Evolutionary conservation across 345 rosid genomes (phyloP).

Genomic region (Dimocarpus longan): DNA sequence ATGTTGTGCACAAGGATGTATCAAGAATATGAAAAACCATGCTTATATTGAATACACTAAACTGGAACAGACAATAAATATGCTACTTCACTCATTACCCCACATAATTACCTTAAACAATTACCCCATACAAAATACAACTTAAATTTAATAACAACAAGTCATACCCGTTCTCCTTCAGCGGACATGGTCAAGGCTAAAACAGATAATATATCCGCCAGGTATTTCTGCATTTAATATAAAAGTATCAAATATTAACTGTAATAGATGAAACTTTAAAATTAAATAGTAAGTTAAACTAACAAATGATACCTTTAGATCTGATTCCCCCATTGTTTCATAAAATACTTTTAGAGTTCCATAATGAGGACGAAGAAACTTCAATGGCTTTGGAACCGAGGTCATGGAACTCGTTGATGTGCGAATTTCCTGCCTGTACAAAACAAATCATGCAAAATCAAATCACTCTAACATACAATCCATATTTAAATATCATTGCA

Average conservation of each 20-base stretch:
- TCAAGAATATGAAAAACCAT: neutral
- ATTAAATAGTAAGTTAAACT: neutral
- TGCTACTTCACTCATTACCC: neutral
- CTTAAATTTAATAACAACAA: slow-evolving; percentile 15
- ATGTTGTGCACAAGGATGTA: neutral
- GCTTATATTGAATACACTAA: neutral
- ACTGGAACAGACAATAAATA: neutral
- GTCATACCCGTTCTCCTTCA: slow-evolving; percentile 88
- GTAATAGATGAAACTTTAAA: neutral
- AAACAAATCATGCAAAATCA: slow-evolving; percentile 5
- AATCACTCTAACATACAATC: neutral
- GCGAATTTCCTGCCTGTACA: slow-evolving; percentile 82
- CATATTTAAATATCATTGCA: neutral
- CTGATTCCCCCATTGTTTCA: slow-evolving; percentile 64
- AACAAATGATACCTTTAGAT: slow-evolving; percentile 57
- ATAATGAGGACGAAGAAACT: slow-evolving; percentile 97
- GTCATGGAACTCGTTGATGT: slow-evolving; percentile 97
- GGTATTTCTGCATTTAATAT: slow-evolving; percentile 59
- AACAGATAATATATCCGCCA: slow-evolving; percentile 91
- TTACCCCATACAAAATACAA: neutral
- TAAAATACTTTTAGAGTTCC: slow-evolving; percentile 77
- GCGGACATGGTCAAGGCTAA: slow-evolving; percentile 97
- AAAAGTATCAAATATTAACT: slow-evolving; percentile 11
- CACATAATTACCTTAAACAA: neutral
- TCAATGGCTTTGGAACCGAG: slow-evolving; percentile 95